Evolutionary conservation across 768 basidiomycete species (phyloP).

Genomic region (Coprinellus aureogranulatus): DNA sequence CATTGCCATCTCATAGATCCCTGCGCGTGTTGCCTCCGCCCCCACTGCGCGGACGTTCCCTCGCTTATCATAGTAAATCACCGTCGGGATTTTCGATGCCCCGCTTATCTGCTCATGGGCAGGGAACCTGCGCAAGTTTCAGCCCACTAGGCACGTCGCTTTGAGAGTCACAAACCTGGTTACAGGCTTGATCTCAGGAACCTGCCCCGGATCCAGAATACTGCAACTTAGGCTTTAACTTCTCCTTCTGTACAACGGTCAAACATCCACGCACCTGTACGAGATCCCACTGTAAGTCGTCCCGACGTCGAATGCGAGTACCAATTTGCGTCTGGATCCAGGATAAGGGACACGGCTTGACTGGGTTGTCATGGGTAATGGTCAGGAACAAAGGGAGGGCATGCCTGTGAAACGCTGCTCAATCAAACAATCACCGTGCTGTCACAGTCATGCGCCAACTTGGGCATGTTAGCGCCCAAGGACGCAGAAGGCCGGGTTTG

Average conservation of each 20-base stretch:
- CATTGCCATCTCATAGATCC: conserved; percentile 36
- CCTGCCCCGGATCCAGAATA: conserved; percentile 37
- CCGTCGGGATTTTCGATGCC: conserved; percentile 48
- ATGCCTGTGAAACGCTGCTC: no score
- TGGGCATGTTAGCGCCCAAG: not conserved
- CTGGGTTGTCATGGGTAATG: not conserved
- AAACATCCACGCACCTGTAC: conserved; percentile 23
- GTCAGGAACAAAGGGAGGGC: not conserved
- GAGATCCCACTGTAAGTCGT: conserved; percentile 43
- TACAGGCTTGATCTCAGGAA: conserved; percentile 19
- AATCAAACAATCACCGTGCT: no score
- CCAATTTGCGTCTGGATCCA: conserved; percentile 27
- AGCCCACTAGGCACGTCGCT: conserved; percentile 42
- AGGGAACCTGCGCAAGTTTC: conserved; percentile 16
- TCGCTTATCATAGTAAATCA: conserved; percentile 43
- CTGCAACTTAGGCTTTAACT: conserved; percentile 12
- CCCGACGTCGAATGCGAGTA: conserved; percentile 41
- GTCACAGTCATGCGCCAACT: no score
- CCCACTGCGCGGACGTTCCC: conserved; percentile 41
- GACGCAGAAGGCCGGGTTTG: not conserved
- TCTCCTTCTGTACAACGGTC: not conserved
- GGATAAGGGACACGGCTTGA: conserved; percentile 9
- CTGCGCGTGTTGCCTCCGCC: conserved; percentile 43
- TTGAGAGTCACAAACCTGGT: conserved; percentile 11
- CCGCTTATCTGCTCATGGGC: conserved; percentile 20